phyloP scores from a whole-genome alignment of 2,329 filamentous ascomycete species.

The Cladorrhinum sp. region DNA sequence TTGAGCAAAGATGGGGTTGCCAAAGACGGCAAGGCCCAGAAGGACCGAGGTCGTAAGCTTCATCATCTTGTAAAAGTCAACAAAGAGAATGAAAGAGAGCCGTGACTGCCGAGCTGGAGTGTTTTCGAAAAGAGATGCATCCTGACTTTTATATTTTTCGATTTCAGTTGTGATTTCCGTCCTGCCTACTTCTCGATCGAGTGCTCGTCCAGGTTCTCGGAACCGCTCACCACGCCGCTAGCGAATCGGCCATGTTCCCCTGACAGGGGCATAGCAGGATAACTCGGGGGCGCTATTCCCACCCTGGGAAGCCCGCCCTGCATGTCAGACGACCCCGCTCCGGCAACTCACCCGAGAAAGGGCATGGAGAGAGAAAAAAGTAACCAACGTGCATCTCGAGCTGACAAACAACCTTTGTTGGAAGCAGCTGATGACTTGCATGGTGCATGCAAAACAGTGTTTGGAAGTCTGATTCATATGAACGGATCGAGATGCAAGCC shows the following conservation, averaged over 20 bases:
- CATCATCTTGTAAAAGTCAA: not conserved
- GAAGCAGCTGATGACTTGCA: not conserved
- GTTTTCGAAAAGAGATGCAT: not conserved
- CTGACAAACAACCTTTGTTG: not conserved
- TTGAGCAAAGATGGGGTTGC: constrained; percentile 2
- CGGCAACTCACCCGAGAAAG: not conserved
- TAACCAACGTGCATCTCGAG: not conserved
- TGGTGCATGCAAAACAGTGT: not conserved
- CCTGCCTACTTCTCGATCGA: not conserved
- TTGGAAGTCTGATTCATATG: not conserved
- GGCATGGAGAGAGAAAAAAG: not conserved
- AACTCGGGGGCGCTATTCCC: not conserved
- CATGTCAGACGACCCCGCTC: not conserved
- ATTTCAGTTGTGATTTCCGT: not conserved
- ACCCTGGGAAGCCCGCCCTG: not conserved
- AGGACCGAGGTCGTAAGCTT: constrained; percentile 1
- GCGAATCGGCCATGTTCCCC: not conserved
- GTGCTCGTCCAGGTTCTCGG: not conserved
- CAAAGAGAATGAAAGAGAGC: too few relatives aligned
- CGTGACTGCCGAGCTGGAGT: too few relatives aligned
- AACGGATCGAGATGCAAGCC: not conserved
- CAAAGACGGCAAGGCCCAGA: constrained; percentile 8
- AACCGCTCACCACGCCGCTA: not conserved
- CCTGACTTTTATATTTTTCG: not conserved
- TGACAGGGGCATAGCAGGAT: not conserved